Percentiles rank a stretch among this genome's conserved stretches.
Evolutionary conservation across 202 grass and related monocot genomes (phyloP).

Genomic region (Sporobolus alterniflorus): DNA sequence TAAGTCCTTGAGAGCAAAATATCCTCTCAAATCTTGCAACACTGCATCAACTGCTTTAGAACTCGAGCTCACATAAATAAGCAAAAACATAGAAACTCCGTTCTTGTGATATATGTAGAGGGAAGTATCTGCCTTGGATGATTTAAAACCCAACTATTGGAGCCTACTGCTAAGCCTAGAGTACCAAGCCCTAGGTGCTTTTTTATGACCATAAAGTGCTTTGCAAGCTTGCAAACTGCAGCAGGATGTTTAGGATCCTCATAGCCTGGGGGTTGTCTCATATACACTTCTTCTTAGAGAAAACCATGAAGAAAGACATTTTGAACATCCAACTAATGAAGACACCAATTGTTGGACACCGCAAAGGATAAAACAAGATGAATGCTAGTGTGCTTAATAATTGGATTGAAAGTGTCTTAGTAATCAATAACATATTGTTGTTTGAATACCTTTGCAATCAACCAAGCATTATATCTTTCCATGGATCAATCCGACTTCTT

Average conservation of each 20-base stretch:
- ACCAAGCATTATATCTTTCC: too few relatives aligned
- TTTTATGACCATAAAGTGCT: not conserved
- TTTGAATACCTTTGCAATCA: not conserved
- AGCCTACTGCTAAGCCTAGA: not conserved
- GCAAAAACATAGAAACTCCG: not conserved
- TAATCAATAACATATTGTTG: not conserved
- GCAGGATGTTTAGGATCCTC: too few relatives aligned
- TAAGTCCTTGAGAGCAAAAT: not conserved
- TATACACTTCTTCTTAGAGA: not conserved
- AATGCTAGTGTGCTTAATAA: not conserved
- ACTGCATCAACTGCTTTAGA: not conserved
- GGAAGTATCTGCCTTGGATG: not conserved
- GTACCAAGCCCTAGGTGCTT: not conserved
- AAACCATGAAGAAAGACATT: too few relatives aligned
- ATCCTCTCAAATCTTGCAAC: fast-evolving
- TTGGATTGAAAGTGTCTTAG: not conserved
- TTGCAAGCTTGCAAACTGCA: not conserved
- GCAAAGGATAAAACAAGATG: not conserved
- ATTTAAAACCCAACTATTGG: not conserved
- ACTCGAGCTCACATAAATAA: not conserved
- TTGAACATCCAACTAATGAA: not conserved
- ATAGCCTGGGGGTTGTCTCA: too few relatives aligned
- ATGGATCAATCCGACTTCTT: too few relatives aligned
- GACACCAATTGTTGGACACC: not conserved
- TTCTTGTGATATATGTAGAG: not conserved